A percentile compares a stretch with the other conserved stretches of the same genome.
Evolutionary conservation across 1,284 basidiomycete genomes (phyloP).

Genomic region (Tilletiopsis washingtonensis): DNA sequence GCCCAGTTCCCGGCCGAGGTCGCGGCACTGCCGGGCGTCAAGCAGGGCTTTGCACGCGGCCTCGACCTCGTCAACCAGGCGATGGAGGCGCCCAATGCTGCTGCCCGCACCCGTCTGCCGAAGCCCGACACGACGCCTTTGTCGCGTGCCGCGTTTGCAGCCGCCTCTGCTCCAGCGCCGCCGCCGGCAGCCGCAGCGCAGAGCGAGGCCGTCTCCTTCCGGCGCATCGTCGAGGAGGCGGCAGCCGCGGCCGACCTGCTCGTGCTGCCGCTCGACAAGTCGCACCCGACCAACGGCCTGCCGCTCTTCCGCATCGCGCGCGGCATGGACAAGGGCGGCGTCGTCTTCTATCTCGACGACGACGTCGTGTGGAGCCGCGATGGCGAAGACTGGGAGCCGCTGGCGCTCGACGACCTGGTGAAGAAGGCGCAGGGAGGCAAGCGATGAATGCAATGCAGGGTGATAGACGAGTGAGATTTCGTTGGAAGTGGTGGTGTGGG

Average conservation of each 20-base stretch:
- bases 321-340: slow-evolving; percentile 68
- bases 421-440: too few relatives aligned
- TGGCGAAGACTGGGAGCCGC: too few relatives aligned
- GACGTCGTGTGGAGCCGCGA: slow-evolving; percentile 54
- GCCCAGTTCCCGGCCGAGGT: slow-evolving; percentile 58
- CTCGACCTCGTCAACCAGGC: slow-evolving; percentile 88
- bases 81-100: slow-evolving; percentile 56
- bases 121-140: slow-evolving; percentile 54
- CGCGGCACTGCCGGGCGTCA: slow-evolving; percentile 56
- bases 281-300: slow-evolving; percentile 73
- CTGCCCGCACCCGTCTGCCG: slow-evolving; percentile 52
- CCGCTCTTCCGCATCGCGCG: slow-evolving; percentile 70
- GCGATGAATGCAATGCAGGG: too few relatives aligned
- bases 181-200: slow-evolving; percentile 3
- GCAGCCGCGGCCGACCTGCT: slow-evolving; percentile 75
- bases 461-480: too few relatives aligned
- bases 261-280: slow-evolving; percentile 74
- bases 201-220: slow-evolving; percentile 60
- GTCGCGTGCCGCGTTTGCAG: slow-evolving; percentile 6
- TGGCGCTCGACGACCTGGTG: too few relatives aligned
- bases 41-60: slow-evolving; percentile 71
- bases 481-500: too few relatives aligned
- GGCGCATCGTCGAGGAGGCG: slow-evolving; percentile 77
- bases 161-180: not conserved
- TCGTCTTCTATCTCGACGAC: slow-evolving; percentile 74